Evolutionary conservation across 768 basidiomycete genomes (phyloP), one percentile per base, ranked within the genome.

Genomic region (Nevesoporus exiguus): DNA sequence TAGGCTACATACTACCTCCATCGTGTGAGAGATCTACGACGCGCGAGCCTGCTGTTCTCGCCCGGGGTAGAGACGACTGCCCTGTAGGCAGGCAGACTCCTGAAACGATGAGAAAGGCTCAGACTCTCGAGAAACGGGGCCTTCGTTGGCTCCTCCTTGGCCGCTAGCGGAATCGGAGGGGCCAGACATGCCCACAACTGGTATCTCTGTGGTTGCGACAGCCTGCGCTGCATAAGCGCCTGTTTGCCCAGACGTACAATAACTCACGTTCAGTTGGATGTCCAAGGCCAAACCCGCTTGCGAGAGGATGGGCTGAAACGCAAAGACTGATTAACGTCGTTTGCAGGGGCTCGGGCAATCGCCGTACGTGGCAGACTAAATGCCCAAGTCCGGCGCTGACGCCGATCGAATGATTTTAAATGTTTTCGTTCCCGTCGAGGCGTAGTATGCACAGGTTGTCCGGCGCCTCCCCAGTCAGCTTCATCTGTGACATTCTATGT

Each of bases 41-140:
- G 52, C 13, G 49, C 19, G 49, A 51, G 44, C 30, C 47, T 47
- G 41, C 48, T 53, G 21, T 29, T 52, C 57, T 55, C 56, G 3
- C 53, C 59, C 33, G 52, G 51, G 30, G 47, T 14, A 24, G 51
- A 24, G 17, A 53, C 13, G 1, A 39, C 25, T 15, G 45, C 7
- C 14, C 14, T 25, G 22, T 49, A 42, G n/a, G 15, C 17, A 14
- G 19, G 19, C 39, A 34, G 9, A 22, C 31, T 15, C 22, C 51
- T 49, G 10, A 53, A 21, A 30, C 33, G 22, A 37, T 51, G 48
- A 36, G 60, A 62, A 24, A 56, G 61, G 41, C 55, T 60, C 48
- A 62, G 39, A 19, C 51, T 37, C 41, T 52, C 36, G 15, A 61
- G 39, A 37, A 58, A 21, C 7, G 49, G 55, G 2, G 7, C 5